phyloP scores from a whole-genome alignment of 768 basidiomycete genomes.

The Ramaria rubella region DNA sequence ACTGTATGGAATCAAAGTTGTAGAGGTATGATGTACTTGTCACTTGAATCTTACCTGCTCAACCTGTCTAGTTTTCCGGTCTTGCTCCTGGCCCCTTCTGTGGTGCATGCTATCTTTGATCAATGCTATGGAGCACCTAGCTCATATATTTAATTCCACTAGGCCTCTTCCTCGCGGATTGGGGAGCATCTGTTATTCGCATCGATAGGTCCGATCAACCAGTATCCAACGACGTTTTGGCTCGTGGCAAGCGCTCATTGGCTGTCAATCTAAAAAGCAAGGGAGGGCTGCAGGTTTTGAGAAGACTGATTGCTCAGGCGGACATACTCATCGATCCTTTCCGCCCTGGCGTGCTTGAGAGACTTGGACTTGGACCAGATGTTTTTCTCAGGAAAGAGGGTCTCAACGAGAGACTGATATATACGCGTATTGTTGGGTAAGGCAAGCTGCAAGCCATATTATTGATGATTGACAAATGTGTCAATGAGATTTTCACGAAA shows the following conservation, averaged over 20 bases:
- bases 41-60: not conserved
- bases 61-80: conserved; percentile 57
- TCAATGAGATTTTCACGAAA: conserved; percentile 1
- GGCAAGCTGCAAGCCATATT: conserved; percentile 17
- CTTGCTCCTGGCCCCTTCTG: conserved; percentile 79
- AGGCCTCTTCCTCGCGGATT: conserved; percentile 66
- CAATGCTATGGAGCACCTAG: not conserved
- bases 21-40: conserved; percentile 14
- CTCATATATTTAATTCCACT: not conserved
- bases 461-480: not conserved
- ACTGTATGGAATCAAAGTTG: conserved; percentile 14
- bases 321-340: conserved; percentile 83
- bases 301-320: conserved; percentile 54
- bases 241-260: conserved; percentile 71
- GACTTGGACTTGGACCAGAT: conserved; percentile 68
- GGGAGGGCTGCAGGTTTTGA: conserved; percentile 49
- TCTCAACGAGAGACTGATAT: conserved; percentile 58
- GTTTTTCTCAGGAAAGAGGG: conserved; percentile 56
- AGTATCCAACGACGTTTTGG: conserved; percentile 45
- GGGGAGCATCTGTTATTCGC: conserved; percentile 70
- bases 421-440: conserved; percentile 71
- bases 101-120: conserved; percentile 21
- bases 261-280: conserved; percentile 58
- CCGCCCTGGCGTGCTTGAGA: conserved; percentile 76
- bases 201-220: conserved; percentile 53